Conservation (phyloP, 768 basidiomycete species). For the Termitomyces titanicus region DNA sequence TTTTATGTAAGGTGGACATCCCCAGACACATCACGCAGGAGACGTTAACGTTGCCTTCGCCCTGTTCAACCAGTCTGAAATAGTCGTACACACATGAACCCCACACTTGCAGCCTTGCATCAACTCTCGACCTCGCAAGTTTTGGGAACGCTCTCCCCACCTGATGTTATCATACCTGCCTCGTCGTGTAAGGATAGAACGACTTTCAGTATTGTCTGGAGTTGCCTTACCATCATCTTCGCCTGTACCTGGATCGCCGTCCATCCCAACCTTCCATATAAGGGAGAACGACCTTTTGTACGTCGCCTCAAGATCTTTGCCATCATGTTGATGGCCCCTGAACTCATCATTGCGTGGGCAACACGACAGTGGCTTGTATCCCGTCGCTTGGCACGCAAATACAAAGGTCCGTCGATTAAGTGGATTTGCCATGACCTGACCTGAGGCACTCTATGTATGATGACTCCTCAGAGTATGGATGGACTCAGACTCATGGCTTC, state of each 20-base stretch:
- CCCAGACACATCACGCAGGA: no score
- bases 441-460: not conserved
- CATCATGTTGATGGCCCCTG: not conserved
- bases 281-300: not conserved
- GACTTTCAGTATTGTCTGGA: not conserved
- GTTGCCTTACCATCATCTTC: not conserved
- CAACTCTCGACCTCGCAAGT: not conserved
- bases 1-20: no score
- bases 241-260: not conserved
- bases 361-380: not conserved
- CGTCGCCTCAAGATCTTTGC: not conserved
- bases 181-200: not conserved
- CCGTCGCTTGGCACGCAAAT: not conserved
- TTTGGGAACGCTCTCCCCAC: not conserved
- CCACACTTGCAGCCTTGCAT: no score
- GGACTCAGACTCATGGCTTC: constrained; percentile 21
- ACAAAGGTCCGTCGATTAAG: not conserved
- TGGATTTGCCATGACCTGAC: no score
- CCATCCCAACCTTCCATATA: not conserved
- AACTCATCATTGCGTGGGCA: not conserved
- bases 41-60: no score
- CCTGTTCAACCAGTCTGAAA: no score
- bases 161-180: no score
- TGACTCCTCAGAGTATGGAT: constrained; percentile 6
- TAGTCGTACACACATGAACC: not conserved